phyloP scores from a whole-genome alignment of 2,329 filamentous ascomycete genomes.

The Fusarium floridanum region DNA sequence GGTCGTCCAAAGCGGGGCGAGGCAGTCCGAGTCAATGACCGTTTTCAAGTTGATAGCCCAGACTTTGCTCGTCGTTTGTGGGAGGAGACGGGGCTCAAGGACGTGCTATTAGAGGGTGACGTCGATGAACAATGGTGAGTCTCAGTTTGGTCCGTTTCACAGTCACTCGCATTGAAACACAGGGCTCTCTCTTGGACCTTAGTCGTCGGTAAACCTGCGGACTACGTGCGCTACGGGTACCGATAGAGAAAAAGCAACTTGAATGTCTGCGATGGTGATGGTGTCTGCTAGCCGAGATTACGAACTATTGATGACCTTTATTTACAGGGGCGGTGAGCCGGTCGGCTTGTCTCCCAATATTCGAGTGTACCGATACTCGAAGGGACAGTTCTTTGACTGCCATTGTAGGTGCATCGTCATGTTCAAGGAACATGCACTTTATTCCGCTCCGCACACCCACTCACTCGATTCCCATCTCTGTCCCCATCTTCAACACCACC shows the following conservation, averaged over 20 bases:
- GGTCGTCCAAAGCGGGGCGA: constrained; percentile 83
- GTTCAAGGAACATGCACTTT: background rate
- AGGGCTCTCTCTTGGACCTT: background rate
- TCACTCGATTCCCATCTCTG: background rate
- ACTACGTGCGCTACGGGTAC: background rate
- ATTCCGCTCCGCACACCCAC: background rate
- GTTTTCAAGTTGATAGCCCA: constrained; percentile 84
- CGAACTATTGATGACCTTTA: constrained; percentile 23
- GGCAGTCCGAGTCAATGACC: constrained; percentile 88
- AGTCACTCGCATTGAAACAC: background rate
- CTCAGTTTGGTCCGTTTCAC: constrained; percentile 3
- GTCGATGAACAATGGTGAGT: constrained; percentile 61
- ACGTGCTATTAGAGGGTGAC: constrained; percentile 63
- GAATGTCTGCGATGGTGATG: constrained; percentile 4
- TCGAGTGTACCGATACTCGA: constrained; percentile 86
- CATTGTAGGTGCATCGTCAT: constrained; percentile 74
- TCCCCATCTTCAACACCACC: constrained; percentile 1
- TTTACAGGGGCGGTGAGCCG: constrained; percentile 81
- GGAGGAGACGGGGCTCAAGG: constrained; percentile 79
- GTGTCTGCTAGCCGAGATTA: constrained; percentile 10
- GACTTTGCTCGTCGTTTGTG: constrained; percentile 82
- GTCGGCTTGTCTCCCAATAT: constrained; percentile 92
- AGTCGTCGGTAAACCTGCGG: background rate
- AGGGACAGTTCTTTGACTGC: constrained; percentile 91
- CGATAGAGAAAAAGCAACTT: constrained; percentile 22